phyloP scores from a whole-genome alignment of 2,329 filamentous ascomycete genomes.

The Periconia sp. region DNA sequence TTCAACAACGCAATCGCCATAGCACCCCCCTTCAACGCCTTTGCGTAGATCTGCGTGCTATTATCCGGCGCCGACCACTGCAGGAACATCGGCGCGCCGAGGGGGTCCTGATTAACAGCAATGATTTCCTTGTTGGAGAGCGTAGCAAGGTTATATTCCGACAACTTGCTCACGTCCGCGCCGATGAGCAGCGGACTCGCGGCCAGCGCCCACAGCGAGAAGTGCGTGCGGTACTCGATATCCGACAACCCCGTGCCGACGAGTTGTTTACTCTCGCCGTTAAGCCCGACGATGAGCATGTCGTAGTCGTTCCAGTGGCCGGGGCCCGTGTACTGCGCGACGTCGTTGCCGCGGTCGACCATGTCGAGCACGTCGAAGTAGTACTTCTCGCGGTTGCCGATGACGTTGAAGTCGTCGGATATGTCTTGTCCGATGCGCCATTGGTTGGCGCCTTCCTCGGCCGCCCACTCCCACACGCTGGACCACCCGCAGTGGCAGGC shows the following conservation, averaged over 20 bases:
- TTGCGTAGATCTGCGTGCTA: conserved; percentile 21
- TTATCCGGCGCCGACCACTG: conserved; percentile 13
- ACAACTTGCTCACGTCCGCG: conserved; percentile 39
- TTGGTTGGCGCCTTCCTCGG: conserved; percentile 23
- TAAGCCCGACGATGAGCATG: conserved; percentile 27
- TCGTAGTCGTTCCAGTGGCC: conserved; percentile 30
- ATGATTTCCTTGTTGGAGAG: conserved; percentile 49
- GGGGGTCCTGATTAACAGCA: conserved; percentile 43
- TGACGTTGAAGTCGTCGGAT: conserved; percentile 39
- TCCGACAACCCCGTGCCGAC: conserved; percentile 20
- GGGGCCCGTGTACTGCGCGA: conserved; percentile 19
- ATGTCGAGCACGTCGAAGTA: conserved; percentile 47
- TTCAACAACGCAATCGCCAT: conserved; percentile 20
- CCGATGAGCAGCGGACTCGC: conserved; percentile 47
- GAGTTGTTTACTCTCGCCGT: conserved; percentile 22
- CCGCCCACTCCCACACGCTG: conserved; percentile 25
- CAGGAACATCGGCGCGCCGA: conserved; percentile 13
- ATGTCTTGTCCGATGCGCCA: conserved; percentile 35
- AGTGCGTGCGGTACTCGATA: conserved; percentile 45
- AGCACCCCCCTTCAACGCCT: conserved; percentile 15
- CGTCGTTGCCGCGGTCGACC: conserved; percentile 32
- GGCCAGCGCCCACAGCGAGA: conserved; percentile 45
- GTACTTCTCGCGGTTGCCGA: conserved; percentile 31
- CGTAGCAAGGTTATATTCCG: conserved; percentile 40
- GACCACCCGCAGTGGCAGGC: conserved; percentile 28